Percentiles rank a stretch among this genome's conserved stretches.
These are phyloP conservation scores for Torulaspora microellipsoides DNA, from an alignment of 805 yeast species.

Conservation along the genomic window DNA sequence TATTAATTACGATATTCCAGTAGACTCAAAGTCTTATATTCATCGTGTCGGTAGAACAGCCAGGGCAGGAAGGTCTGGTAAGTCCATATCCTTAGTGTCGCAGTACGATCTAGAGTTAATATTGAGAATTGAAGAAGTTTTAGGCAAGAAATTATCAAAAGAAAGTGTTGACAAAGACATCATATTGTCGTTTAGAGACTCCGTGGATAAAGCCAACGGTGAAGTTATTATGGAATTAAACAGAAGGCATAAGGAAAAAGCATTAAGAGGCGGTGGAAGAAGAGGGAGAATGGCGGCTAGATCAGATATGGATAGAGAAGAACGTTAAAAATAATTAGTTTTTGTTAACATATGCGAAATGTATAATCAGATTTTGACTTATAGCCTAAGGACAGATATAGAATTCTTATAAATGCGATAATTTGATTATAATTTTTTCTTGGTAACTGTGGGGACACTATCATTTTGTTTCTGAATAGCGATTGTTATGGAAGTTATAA, in stretches of 20 bases:
- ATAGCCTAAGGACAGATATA: not conserved
- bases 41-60: conserved; percentile 96
- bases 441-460: conserved; percentile 11
- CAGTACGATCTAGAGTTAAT: conserved; percentile 92
- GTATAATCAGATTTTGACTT: not conserved
- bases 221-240: conserved; percentile 74
- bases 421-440: not conserved
- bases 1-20: conserved; percentile 73
- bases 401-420: not conserved
- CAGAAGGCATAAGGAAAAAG: conserved; percentile 60
- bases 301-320: conserved; percentile 47
- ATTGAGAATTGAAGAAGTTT: conserved; percentile 81
- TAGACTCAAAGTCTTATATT: conserved; percentile 78
- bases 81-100: conserved; percentile 81
- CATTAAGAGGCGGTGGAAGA: conserved; percentile 39
- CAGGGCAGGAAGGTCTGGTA: conserved; percentile 87
- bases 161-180: conserved; percentile 74
- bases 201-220: conserved; percentile 87
- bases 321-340: conserved; percentile 24
- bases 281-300: conserved; percentile 37
- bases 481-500: conserved; percentile 40
- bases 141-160: conserved; percentile 78
- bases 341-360: not conserved
- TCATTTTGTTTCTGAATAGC: conserved; percentile 46
- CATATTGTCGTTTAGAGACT: conserved; percentile 70